Evolutionary conservation across 164 flowering plant species (phyloP).

Genomic region (Macadamia integrifolia): DNA sequence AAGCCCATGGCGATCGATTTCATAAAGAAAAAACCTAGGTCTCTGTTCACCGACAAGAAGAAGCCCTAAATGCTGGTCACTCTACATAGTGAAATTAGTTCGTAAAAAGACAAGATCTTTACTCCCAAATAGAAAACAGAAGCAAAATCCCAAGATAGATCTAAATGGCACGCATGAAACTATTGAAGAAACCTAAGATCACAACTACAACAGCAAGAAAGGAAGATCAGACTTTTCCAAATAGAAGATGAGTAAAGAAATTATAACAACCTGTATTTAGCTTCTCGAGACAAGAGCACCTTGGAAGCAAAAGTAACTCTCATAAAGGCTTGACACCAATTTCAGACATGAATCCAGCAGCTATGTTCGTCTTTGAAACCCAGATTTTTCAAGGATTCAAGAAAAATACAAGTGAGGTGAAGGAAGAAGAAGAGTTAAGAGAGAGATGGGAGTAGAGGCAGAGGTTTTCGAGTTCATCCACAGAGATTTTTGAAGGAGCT

Average conservation of each 20-base stretch:
- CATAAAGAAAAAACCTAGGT: constrained; percentile 4
- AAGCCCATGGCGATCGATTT: not conserved
- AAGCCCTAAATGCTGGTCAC: not conserved
- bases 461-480: not conserved
- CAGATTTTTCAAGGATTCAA: not conserved
- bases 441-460: too few species aligned
- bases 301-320: not conserved
- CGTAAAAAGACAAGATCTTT: too few species aligned
- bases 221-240: constrained; percentile 12
- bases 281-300: not conserved
- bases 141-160: not conserved
- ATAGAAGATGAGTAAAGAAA: not conserved
- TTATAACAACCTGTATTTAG: not conserved
- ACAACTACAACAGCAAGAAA: not conserved
- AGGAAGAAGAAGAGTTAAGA: not conserved
- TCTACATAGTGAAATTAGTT: too few species aligned
- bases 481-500: constrained; percentile 2
- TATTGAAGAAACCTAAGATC: not conserved
- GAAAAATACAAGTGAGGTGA: not conserved
- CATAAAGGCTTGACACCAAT: not conserved
- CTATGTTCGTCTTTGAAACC: not conserved
- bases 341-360: constrained; percentile 1
- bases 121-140: too few species aligned
- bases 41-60: not conserved
- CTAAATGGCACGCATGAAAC: constrained; percentile 2